Conservation (phyloP, 1,139 yeast species). For the Debaryomyces nepalensis region DNA sequence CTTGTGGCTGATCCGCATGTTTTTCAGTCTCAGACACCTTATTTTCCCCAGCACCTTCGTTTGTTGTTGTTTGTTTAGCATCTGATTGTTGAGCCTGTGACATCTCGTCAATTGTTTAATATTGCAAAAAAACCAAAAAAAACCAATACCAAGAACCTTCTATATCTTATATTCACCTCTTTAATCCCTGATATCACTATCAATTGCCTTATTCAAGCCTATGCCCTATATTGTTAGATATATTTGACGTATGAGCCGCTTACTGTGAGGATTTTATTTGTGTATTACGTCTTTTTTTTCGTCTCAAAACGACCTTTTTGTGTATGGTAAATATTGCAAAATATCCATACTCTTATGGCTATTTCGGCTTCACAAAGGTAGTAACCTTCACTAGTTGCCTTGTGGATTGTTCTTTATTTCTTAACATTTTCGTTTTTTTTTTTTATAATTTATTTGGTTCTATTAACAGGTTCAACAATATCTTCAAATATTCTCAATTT, state of each 20-base stretch:
- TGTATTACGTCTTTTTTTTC: slow-evolving; percentile 1
- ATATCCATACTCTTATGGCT: background rate
- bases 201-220: background rate
- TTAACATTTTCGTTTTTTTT: too few relatives aligned
- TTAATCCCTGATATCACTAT: background rate
- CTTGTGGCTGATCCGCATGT: background rate
- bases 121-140: background rate
- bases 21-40: background rate
- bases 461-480: too few relatives aligned
- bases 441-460: too few relatives aligned
- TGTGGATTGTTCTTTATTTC: too few relatives aligned
- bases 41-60: background rate
- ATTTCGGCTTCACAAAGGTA: too few relatives aligned
- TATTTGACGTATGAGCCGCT: slow-evolving; percentile 11
- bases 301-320: slow-evolving; percentile 3
- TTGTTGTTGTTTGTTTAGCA: slow-evolving; percentile 2
- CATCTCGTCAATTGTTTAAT: slow-evolving; percentile 2
- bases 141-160: too few relatives aligned
- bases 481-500: too few relatives aligned
- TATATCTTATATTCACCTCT: background rate
- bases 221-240: background rate
- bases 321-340: slow-evolving; percentile 12
- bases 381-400: too few relatives aligned
- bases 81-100: slow-evolving; percentile 2
- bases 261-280: slow-evolving; percentile 13